A percentile compares a stretch with the other conserved stretches of the same genome.
These are phyloP conservation scores for Boletus tomentosulus DNA, from an alignment of 768 basidiomycete species.

Conservation along the genomic window DNA sequence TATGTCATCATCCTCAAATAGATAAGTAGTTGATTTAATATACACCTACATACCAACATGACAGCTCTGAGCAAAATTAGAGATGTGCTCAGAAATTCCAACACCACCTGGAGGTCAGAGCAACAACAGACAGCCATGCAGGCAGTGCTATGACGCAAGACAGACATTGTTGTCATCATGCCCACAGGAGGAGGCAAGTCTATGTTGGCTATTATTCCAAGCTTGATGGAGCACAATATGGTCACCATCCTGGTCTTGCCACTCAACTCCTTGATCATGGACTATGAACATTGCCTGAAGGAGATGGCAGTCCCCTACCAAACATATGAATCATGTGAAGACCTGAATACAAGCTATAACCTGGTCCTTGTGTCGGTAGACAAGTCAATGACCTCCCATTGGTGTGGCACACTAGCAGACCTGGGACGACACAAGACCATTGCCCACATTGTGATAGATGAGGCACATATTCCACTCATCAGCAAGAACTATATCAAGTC, in stretches of 20 bases:
- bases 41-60: too few species aligned
- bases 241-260: not conserved
- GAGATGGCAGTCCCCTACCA: not conserved
- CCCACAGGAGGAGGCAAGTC: not conserved
- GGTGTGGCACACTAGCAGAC: slow-evolving; percentile 1
- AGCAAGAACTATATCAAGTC: slow-evolving; percentile 9
- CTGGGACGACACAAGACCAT: not conserved
- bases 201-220: not conserved
- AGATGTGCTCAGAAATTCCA: not conserved
- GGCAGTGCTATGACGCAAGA: not conserved
- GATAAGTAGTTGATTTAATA: too few species aligned
- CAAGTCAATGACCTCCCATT: not conserved
- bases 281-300: not conserved
- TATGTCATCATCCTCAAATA: too few species aligned
- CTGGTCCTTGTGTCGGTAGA: slow-evolving; percentile 9
- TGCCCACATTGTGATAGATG: slow-evolving; percentile 18
- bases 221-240: not conserved
- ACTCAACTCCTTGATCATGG: not conserved
- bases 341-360: not conserved
- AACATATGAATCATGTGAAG: not conserved
- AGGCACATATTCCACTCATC: slow-evolving; percentile 18
- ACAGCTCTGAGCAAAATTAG: too few species aligned
- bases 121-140: not conserved
- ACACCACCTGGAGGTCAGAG: not conserved
- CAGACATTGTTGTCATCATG: not conserved